Evolutionary conservation across 192 early-diverging fungal genomes (phyloP).

Genomic region (Coemansia sp.): DNA sequence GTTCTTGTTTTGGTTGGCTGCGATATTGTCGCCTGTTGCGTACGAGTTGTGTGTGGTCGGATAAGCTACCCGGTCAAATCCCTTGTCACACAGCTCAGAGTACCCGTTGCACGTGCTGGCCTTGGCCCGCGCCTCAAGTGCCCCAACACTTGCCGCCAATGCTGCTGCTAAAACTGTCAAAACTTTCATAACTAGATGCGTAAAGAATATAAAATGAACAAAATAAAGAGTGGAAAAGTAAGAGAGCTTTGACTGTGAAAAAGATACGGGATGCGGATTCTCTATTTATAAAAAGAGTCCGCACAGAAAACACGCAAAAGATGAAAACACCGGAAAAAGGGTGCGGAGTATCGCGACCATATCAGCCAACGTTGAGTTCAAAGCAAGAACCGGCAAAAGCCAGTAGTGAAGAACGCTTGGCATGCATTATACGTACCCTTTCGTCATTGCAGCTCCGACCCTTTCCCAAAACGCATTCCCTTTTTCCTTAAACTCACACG

Average conservation of each 20-base stretch:
- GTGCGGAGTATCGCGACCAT: neutral
- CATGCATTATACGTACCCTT: neutral
- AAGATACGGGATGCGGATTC: neutral
- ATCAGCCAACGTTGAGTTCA: neutral
- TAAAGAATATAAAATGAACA: neutral
- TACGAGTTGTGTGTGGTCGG: conserved; percentile 77
- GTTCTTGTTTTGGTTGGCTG: conserved; percentile 67
- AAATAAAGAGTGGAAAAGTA: neutral
- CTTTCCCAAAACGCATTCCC: neutral
- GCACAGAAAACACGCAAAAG: neutral
- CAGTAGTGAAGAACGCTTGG: neutral
- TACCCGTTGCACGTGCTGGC: conserved; percentile 64
- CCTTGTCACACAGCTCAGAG: conserved; percentile 61
- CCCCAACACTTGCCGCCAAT: neutral
- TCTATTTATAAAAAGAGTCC: too few species aligned
- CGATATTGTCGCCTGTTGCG: conserved; percentile 54
- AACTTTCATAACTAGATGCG: neutral
- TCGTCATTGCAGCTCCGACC: conserved; percentile 3
- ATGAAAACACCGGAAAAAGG: neutral
- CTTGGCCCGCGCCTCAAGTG: conserved; percentile 5
- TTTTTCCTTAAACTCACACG: neutral
- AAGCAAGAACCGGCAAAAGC: neutral
- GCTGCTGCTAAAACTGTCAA: conserved; percentile 4
- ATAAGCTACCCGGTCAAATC: conserved; percentile 64
- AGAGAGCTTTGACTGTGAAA: neutral